Evolutionary conservation across 257 asterid species (phyloP), one percentile per base, ranked within the genome.

Genomic region (Solanum bulbocastanum): DNA sequence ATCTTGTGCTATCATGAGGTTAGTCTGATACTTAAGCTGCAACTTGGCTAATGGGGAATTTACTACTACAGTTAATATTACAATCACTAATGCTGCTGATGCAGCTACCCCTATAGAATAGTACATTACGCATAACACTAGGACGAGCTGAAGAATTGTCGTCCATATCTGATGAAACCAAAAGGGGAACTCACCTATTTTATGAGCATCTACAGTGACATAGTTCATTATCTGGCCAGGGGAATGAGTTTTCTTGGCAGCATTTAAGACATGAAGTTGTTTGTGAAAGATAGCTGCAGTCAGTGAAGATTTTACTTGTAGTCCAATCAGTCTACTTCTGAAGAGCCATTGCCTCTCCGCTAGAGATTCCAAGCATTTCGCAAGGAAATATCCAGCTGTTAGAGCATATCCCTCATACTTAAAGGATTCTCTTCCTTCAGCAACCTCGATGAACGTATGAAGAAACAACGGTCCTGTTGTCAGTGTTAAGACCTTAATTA

Each of bases 111-210:
- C 99, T 1, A 94, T 95, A 0, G 98, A 90, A 33, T 90, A 92
- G 79, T 90, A 91, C 75, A 96, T 96, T 66, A 95, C 95, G 65
- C 91, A 36, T 78, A 95, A 73, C 10, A 98, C 98, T 1, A 96
- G 88, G 84, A 92, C 88, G 68, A 96, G 94, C 66, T 96, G 99
- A 89, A 96, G 89, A 36, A 83, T 88, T 4, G 97, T 94, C 0
- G 98, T 95, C 99, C 99, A 96, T 27, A 94, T 93, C 86, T 94
- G 98, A 87, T 96, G 99, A 87, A 93, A 93, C 98, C 98, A 94
- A 90, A 88, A 94, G 0, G 98, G 98, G 68, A 95, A 94, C 39
- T 95, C 98, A 7, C 98, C 97, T 8, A 96, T 94, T 65, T 98
- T 89, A 68, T 95, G 93, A 78, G 98, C 97, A 91, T 96, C 99